Evolutionary conservation across 2,329 filamentous ascomycete species (phyloP).

Genomic region (Tolypocladium capitatum): DNA sequence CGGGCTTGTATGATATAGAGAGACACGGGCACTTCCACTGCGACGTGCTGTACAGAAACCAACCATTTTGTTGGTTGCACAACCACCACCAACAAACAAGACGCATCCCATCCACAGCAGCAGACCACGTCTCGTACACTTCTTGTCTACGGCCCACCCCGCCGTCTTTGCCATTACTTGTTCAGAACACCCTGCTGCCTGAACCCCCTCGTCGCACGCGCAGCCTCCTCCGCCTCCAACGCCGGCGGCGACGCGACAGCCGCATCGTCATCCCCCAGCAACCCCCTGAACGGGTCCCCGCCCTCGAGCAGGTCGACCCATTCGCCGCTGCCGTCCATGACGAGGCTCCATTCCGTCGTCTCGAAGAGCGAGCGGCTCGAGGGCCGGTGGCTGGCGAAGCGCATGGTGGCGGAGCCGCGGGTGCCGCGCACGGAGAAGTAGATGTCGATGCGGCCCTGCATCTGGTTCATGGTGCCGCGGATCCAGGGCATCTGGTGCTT

Average conservation of each 20-base stretch:
- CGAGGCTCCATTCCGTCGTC: slow-evolving; percentile 82
- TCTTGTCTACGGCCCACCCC: neutral
- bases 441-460: slow-evolving; percentile 84
- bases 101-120: neutral
- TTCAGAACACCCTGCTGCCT: slow-evolving; percentile 30
- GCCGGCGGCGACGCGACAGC: slow-evolving; percentile 4
- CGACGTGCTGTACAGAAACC: slow-evolving; percentile 8
- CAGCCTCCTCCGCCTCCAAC: slow-evolving; percentile 17
- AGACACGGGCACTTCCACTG: slow-evolving; percentile 10
- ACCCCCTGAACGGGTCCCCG: slow-evolving; percentile 52
- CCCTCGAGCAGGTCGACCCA: slow-evolving; percentile 63
- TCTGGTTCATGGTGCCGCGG: slow-evolving; percentile 76
- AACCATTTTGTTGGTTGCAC: neutral
- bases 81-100: neutral
- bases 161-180: slow-evolving; percentile 10
- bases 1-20: slow-evolving; percentile 28
- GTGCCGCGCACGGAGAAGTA: slow-evolving; percentile 76
- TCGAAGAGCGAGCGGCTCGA: slow-evolving; percentile 53
- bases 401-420: slow-evolving; percentile 56
- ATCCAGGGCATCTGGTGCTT: slow-evolving; percentile 71
- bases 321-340: slow-evolving; percentile 40
- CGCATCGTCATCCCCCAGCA: slow-evolving; percentile 27
- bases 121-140: neutral
- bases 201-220: slow-evolving; percentile 32
- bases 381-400: slow-evolving; percentile 64